Percentiles rank a stretch among this genome's conserved stretches.
These are phyloP conservation scores for Peniophora sp. DNA, from an alignment of 1,284 basidiomycete genomes.

Conservation along the genomic window DNA sequence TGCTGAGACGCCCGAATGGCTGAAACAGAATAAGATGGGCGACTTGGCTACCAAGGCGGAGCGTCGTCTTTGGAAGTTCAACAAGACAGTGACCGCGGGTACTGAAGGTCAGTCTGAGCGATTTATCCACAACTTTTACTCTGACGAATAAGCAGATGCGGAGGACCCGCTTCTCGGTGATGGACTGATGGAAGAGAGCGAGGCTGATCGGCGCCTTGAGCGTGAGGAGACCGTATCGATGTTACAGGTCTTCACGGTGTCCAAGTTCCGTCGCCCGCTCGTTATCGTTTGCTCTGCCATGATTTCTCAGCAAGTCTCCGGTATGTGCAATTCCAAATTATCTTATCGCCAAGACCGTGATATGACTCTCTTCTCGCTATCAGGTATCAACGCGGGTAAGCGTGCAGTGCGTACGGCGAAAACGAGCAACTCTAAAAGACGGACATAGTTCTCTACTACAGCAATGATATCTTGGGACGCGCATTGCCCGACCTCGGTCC, in stretches of 20 bases:
- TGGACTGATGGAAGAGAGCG: background rate
- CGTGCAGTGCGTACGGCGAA: background rate
- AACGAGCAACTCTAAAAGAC: background rate
- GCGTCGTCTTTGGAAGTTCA: slow-evolving; percentile 6
- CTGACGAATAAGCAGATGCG: too few species aligned
- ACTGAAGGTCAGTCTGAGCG: too few species aligned
- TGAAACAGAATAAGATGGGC: slow-evolving; percentile 30
- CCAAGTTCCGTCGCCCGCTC: slow-evolving; percentile 61
- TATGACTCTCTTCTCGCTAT: background rate
- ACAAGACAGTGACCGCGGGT: too few species aligned
- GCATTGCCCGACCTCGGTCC: slow-evolving; percentile 72
- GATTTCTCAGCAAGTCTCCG: slow-evolving; percentile 75
- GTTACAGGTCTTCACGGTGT: slow-evolving; percentile 43
- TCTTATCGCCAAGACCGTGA: background rate
- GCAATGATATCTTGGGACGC: slow-evolving; percentile 76
- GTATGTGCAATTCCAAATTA: slow-evolving; percentile 23
- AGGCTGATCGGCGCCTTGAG: background rate
- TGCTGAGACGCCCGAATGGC: slow-evolving; percentile 65
- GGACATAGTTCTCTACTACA: slow-evolving; percentile 72
- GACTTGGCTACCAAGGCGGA: slow-evolving; percentile 5
- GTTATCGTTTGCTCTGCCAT: slow-evolving; percentile 66
- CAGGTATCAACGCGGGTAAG: slow-evolving; percentile 50
- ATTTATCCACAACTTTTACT: too few species aligned
- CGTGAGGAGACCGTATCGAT: slow-evolving; percentile 37
- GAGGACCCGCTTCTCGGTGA: background rate